These are phyloP conservation scores for Hypoxylon crocopeplum DNA, from an alignment of 495 filamentous ascomycete species.

Conservation along the genomic window DNA sequence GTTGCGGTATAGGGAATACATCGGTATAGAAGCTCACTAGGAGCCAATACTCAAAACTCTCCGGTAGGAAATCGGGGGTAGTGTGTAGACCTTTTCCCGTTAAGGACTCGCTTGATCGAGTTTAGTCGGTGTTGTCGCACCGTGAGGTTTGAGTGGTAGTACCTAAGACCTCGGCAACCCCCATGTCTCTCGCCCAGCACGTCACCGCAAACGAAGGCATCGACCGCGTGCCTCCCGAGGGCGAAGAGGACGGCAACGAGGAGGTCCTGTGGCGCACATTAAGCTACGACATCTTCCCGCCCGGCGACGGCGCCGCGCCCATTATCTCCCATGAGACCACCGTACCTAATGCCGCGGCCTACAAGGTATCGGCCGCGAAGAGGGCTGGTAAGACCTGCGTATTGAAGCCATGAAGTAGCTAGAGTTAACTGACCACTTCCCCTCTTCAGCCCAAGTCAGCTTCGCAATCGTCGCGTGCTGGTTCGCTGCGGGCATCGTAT, in stretches of 20 bases:
- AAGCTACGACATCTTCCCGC: conserved; percentile 33
- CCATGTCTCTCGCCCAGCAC: conserved; percentile 32
- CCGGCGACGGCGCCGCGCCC: conserved; percentile 11
- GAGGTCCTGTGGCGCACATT: conserved; percentile 37
- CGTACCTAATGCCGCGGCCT: conserved; percentile 48
- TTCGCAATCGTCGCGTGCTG: conserved; percentile 68
- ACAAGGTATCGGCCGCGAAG: conserved; percentile 60
- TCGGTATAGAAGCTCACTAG: neutral
- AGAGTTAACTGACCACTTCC: neutral
- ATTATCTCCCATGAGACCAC: conserved; percentile 6
- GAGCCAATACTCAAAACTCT: neutral
- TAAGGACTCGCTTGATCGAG: neutral
- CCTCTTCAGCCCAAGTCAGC: conserved; percentile 61
- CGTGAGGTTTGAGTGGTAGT: too few species aligned
- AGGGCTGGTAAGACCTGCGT: conserved; percentile 53
- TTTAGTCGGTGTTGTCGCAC: too few species aligned
- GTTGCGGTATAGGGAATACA: neutral
- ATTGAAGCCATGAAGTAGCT: too few species aligned
- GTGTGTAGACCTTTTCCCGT: too few species aligned
- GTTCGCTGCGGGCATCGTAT: conserved; percentile 71
- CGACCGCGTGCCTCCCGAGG: conserved; percentile 35
- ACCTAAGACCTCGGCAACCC: neutral
- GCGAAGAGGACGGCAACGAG: conserved; percentile 19
- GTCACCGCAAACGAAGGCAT: conserved; percentile 42
- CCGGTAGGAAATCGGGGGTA: neutral